These are phyloP conservation scores for Cicer cuneatum DNA, from an alignment of 306 rosid species.

Conservation along the genomic window DNA sequence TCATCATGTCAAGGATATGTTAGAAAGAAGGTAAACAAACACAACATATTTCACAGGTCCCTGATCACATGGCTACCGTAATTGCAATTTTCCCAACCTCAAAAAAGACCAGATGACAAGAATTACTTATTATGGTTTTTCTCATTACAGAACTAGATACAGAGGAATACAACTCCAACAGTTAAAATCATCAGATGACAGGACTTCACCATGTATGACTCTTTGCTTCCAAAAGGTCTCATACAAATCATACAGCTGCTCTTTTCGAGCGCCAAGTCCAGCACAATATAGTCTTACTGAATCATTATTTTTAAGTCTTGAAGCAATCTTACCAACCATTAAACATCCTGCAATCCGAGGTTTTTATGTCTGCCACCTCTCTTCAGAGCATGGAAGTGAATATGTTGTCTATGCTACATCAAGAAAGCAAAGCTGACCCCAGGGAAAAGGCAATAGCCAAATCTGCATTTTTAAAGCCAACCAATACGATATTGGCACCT, in stretches of 20 bases:
- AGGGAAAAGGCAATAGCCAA: slow-evolving; percentile 91
- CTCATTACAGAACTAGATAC: slow-evolving; percentile 48
- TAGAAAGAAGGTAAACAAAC: slow-evolving; percentile 26
- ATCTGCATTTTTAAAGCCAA: slow-evolving; percentile 99
- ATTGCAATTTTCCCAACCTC: slow-evolving; percentile 37
- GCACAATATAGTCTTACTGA: slow-evolving; percentile 68
- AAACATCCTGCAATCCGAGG: slow-evolving; percentile 91
- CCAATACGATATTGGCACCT: slow-evolving; percentile 99
- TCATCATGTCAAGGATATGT: slow-evolving; percentile 38
- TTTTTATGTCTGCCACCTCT: slow-evolving; percentile 87
- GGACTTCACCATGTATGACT: slow-evolving; percentile 57
- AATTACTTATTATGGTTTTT: slow-evolving; percentile 40
- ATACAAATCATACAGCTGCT: slow-evolving; percentile 65
- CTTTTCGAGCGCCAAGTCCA: slow-evolving; percentile 76
- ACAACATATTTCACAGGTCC: slow-evolving; percentile 34
- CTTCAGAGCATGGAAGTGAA: slow-evolving; percentile 86
- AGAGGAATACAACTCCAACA: slow-evolving; percentile 51
- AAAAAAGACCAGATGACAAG: slow-evolving; percentile 46
- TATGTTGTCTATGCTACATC: slow-evolving; percentile 94
- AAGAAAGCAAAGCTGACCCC: slow-evolving; percentile 98
- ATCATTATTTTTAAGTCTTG: slow-evolving; percentile 81
- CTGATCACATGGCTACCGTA: slow-evolving; percentile 39
- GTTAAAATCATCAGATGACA: slow-evolving; percentile 41
- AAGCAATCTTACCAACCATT: slow-evolving; percentile 99
- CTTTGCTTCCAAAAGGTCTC: slow-evolving; percentile 62